Evolutionary conservation across 768 basidiomycete genomes (phyloP), one percentile per base, ranked within the genome.

Genomic region (Mycena venus): DNA sequence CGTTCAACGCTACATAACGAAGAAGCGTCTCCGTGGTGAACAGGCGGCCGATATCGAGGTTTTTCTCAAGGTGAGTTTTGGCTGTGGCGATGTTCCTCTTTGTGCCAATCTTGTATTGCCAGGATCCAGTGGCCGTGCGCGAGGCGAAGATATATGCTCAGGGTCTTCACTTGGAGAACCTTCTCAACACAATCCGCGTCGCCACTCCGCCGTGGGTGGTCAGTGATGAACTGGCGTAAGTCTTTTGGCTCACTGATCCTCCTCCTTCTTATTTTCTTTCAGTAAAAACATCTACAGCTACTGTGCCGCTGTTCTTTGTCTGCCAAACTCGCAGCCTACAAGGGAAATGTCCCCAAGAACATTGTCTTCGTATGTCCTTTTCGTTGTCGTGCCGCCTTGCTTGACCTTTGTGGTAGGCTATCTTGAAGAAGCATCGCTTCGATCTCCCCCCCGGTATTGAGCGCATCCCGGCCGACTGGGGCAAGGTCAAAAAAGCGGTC

Each of bases 271-370:
- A 0, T 1, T 12, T 55, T 2, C n/a, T 17, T 67, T 14, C 53
- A 67, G 66, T n/a, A 58, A 47, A 31, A 67, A 67, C 27, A 67
- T 67, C 34, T 56, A 67, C n/a, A 55, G 55, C 19, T 58, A 67
- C n/a, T 34, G 15, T n/a, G 40, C 40, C 0, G 66, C 66, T 1
- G 53, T 56, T 27, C 29, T 67, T 17, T 67, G 38, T 67, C 66
- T 0, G n/a, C 17, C 23, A 34, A 36, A 19, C 64, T 66, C 25
- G 7, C n/a, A n/a, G 64, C 64, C 15, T 66, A 66, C 64, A 55
- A 58, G 27, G 66, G 66, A 4, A 58, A 42, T 31, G 32, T n/a
- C 4, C 53, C 55, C 25, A 67, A 67, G 19, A 31, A 56, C 17
- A 29, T 66, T 34, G 23, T 66, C 29, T 40, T 36, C 12, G 64